Conservation (phyloP, 2,329 filamentous ascomycete genomes). For the Fonsecaea multimorphosa region DNA sequence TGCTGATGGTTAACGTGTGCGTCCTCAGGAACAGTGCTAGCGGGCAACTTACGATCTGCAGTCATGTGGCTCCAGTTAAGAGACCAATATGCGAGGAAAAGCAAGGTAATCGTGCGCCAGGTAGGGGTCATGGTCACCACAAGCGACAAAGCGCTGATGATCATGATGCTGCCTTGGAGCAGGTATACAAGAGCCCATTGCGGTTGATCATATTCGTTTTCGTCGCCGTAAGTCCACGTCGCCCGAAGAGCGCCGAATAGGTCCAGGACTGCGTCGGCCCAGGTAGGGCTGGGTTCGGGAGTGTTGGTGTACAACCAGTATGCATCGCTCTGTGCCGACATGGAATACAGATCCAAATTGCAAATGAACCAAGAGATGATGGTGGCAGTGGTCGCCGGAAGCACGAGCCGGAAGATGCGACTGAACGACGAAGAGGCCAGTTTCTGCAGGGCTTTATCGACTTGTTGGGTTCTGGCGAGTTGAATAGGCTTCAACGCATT, state of each 20-base stretch:
- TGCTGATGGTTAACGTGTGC: constrained; percentile 19
- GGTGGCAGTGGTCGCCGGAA: constrained; percentile 64
- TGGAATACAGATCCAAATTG: constrained; percentile 63
- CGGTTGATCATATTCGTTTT: constrained; percentile 62
- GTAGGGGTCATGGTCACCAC: constrained; percentile 57
- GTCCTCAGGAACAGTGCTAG: not conserved
- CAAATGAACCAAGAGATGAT: constrained; percentile 61
- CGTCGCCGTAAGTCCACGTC: constrained; percentile 58
- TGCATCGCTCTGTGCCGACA: constrained; percentile 63
- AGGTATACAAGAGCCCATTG: constrained; percentile 66
- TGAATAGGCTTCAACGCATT: constrained; percentile 67
- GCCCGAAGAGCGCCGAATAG: constrained; percentile 55
- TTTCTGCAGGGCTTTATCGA: constrained; percentile 59
- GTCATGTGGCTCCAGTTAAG: constrained; percentile 48
- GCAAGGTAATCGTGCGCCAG: constrained; percentile 57
- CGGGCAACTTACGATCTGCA: constrained; percentile 42
- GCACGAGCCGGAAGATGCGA: constrained; percentile 63
- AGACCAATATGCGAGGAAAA: constrained; percentile 56
- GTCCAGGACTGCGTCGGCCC: constrained; percentile 52
- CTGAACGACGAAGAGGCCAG: constrained; percentile 65
- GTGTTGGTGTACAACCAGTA: constrained; percentile 64
- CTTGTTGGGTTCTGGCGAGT: constrained; percentile 60
- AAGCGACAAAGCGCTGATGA: constrained; percentile 61
- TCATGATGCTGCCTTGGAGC: constrained; percentile 61
- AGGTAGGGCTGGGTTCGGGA: constrained; percentile 50